phyloP scores from a whole-genome alignment of 441 rosid genomes.

The Pelargonium australe region DNA sequence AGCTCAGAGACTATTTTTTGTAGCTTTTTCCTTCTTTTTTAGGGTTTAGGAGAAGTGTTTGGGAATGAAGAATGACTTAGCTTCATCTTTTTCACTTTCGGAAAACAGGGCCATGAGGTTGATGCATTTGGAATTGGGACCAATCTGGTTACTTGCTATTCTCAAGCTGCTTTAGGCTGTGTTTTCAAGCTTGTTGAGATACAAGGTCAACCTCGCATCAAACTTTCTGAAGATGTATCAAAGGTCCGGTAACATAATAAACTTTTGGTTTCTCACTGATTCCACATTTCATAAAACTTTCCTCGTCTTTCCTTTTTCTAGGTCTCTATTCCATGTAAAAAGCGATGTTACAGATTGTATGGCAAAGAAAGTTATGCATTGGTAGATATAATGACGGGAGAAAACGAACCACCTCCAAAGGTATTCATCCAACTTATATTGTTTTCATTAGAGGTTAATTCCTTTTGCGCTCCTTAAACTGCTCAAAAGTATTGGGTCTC shows the following conservation, averaged over 20 bases:
- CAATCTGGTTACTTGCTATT: constrained; percentile 76
- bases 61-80: neutral
- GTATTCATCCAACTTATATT: constrained; percentile 25
- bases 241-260: constrained; percentile 41
- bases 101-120: constrained; percentile 76
- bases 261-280: neutral
- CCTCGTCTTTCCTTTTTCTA: constrained; percentile 23
- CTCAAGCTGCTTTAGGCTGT: constrained; percentile 90
- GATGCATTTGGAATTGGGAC: constrained; percentile 90
- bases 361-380: constrained; percentile 83
- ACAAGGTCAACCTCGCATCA: constrained; percentile 81
- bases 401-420: constrained; percentile 83
- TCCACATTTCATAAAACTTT: neutral
- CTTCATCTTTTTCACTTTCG: too few relatives aligned
- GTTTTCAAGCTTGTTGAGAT: constrained; percentile 96
- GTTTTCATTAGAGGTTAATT: neutral
- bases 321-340: constrained; percentile 97
- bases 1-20: too few relatives aligned
- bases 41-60: too few relatives aligned
- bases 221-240: constrained; percentile 92
- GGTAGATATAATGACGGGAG: constrained; percentile 93
- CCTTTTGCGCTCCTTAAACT: too few relatives aligned
- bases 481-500: too few relatives aligned
- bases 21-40: too few relatives aligned
- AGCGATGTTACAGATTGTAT: constrained; percentile 60